Base-by-base conservation (phyloP, 2,329 filamentous ascomycete genomes). In the Trichoderma aggressivum region DNA sequence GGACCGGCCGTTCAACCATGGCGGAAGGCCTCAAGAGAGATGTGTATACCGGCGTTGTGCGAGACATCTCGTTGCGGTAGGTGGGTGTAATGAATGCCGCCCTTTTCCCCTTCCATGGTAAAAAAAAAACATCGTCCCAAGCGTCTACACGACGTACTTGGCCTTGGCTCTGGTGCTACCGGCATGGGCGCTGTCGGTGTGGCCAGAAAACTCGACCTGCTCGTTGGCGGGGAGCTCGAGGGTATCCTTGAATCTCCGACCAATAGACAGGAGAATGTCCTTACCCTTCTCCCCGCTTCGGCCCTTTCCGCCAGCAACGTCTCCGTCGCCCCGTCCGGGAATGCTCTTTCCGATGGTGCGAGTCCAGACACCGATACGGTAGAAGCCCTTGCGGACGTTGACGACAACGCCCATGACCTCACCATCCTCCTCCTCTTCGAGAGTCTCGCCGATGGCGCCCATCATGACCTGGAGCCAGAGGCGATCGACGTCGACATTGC, bases 381-480 rank as follows among this genome's bases (percentile, higher is more conserved):
- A 99, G 86, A 99, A 98, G 65, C 92, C 94, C 86, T 97, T 98
- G 82, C 96, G 92, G 72, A 99, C 95, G 83, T 99, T 99, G 86
- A 98, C 94, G 30, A 99, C 96, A 39, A 99, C 97, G 75, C 96
- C 96, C 96, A 98, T 98, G 81, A 99, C 92, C 83, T 99, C 97
- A 77, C 94, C 94, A 79, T 98, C 96, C 39, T 91, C 91, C 80
- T 98, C 94, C 53, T 93, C 91, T 86, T 99, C 96, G 70, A 99
- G 92, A 30, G 95, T 98, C 88, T 99, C 97, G 79, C 96, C 96
- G 76, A 99, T 98, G 70, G 94, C 96, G 36, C 92, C 90, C 77
- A 99, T 91, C 91, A 99, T 97, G 74, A 97, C 93, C 82, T 98
- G 93, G 72, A 99, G 90, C 96, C 96, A 99, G 70, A 97, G 88